Conservation (phyloP, 352 stramenopile genomes). For the Phytopythium vexans region DNA sequence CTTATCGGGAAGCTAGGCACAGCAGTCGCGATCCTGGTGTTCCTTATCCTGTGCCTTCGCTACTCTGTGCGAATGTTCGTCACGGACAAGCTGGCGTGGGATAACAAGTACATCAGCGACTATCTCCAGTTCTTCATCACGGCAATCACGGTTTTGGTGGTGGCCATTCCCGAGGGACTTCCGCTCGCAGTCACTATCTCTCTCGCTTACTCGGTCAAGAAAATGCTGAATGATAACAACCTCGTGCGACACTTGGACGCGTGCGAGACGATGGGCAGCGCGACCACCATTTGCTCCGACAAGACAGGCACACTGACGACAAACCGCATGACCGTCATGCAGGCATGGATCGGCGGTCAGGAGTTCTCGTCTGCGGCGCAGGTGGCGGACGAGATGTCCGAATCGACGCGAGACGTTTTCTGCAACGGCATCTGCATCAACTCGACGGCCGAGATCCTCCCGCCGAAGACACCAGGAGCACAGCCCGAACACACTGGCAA, state of each 20-base stretch:
- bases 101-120: slow-evolving; percentile 49
- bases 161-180: slow-evolving; percentile 97
- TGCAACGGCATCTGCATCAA: slow-evolving; percentile 70
- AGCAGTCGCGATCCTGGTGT: slow-evolving; percentile 66
- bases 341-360: slow-evolving; percentile 70
- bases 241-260: slow-evolving; percentile 86
- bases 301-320: slow-evolving; percentile 98
- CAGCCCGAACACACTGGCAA: slow-evolving; percentile 78
- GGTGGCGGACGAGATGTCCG: slow-evolving; percentile 51
- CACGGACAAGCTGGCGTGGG: slow-evolving; percentile 32
- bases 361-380: slow-evolving; percentile 54
- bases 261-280: slow-evolving; percentile 93
- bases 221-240: slow-evolving; percentile 92
- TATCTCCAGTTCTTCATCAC: slow-evolving; percentile 87
- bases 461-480: slow-evolving; percentile 37
- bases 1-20: slow-evolving; percentile 85
- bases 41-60: slow-evolving; percentile 73
- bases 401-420: slow-evolving; percentile 61
- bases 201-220: slow-evolving; percentile 93
- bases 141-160: slow-evolving; percentile 91
- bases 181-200: slow-evolving; percentile 97
- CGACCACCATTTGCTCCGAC: slow-evolving; percentile 97
- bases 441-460: slow-evolving; percentile 71
- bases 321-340: slow-evolving; percentile 97
- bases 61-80: slow-evolving; percentile 67